Conservation (phyloP, 2,329 filamentous ascomycete genomes). For the Neonectria punicea region DNA sequence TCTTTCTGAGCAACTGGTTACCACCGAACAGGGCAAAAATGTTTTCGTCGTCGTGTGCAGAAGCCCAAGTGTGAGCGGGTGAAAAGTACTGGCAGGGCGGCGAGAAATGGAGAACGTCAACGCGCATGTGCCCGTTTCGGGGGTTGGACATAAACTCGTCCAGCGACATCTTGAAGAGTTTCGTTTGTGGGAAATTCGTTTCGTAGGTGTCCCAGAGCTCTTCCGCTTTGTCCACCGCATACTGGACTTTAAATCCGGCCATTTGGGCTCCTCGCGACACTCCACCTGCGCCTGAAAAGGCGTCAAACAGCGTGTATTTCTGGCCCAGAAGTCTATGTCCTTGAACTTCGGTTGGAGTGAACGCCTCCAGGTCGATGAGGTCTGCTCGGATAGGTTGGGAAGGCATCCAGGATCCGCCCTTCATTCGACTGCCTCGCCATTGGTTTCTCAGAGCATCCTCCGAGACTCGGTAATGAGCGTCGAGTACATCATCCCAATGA, state of each 20-base stretch:
- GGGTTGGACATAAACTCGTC: constrained; percentile 59
- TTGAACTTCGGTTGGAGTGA: not conserved
- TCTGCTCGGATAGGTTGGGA: not conserved
- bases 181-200: constrained; percentile 64
- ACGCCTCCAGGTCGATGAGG: constrained; percentile 40
- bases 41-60: constrained; percentile 77
- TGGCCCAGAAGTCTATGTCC: constrained; percentile 45
- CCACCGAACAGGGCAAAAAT: constrained; percentile 67
- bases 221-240: constrained; percentile 71
- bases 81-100: constrained; percentile 84
- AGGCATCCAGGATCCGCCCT: constrained; percentile 48
- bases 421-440: constrained; percentile 44
- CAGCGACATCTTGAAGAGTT: constrained; percentile 60
- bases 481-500: constrained; percentile 43
- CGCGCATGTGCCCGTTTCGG: constrained; percentile 48
- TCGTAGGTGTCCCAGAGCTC: constrained; percentile 68
- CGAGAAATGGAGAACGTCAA: constrained; percentile 79
- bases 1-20: constrained; percentile 63
- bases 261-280: constrained; percentile 70
- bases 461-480: constrained; percentile 41
- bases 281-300: constrained; percentile 79
- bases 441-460: constrained; percentile 49
- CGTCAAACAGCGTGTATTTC: constrained; percentile 75
- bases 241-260: constrained; percentile 67
- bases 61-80: constrained; percentile 73